A percentile compares a stretch with the other conserved stretches of the same genome.
Evolutionary conservation across 768 basidiomycete species (phyloP).

Genomic region (Lactarius tabidus): DNA sequence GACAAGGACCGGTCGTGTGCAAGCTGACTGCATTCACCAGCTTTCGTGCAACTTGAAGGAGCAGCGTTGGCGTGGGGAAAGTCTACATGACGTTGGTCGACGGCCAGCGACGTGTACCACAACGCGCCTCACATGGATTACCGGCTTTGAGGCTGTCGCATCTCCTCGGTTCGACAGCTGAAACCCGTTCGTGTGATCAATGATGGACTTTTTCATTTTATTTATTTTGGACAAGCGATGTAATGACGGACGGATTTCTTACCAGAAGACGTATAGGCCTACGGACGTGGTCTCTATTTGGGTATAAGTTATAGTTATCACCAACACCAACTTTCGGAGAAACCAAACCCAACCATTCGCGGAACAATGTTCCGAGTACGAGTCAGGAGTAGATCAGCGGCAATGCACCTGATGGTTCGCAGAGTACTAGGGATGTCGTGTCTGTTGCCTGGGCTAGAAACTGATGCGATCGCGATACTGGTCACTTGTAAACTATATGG

Average conservation of each 20-base stretch:
- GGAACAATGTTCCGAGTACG: neutral
- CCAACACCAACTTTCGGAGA: too few relatives aligned
- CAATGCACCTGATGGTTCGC: slow-evolving; percentile 6
- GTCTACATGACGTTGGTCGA: neutral
- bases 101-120: too few relatives aligned
- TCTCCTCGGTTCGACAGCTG: neutral
- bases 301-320: too few relatives aligned
- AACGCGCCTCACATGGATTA: neutral
- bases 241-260: too few relatives aligned
- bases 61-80: neutral
- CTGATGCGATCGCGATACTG: neutral
- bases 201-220: neutral
- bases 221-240: too few relatives aligned
- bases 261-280: neutral
- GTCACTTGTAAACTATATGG: neutral
- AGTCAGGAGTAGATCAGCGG: slow-evolving; percentile 18
- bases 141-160: neutral
- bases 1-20: too few relatives aligned
- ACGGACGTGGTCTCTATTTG: too few relatives aligned
- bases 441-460: neutral
- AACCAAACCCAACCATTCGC: neutral
- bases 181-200: neutral
- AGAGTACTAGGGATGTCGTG: neutral
- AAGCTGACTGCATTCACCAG: neutral
- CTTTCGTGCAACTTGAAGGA: neutral